Percentiles rank a stretch among this genome's conserved stretches.
Conservation (phyloP, 805 yeast genomes). For the Candida xyloterini region DNA sequence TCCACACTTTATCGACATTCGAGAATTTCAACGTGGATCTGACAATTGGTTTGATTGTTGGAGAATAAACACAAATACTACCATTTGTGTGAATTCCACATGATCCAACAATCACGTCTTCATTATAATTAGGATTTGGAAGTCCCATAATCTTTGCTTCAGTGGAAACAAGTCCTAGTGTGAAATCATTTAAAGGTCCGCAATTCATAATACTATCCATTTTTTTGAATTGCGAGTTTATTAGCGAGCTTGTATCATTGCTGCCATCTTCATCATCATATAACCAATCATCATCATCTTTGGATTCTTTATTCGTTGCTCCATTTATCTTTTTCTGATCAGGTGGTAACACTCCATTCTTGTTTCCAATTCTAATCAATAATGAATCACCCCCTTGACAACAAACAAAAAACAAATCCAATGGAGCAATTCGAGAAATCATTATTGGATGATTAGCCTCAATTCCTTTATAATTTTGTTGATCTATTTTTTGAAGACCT, state of each 20-base stretch:
- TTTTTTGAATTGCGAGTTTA: conserved; percentile 37
- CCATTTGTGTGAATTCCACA: conserved; percentile 61
- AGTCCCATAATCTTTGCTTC: conserved; percentile 57
- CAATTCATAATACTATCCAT: conserved; percentile 57
- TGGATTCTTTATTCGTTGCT: conserved; percentile 5
- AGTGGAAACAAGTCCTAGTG: conserved; percentile 58
- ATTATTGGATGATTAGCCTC: conserved; percentile 36
- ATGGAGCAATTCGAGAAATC: conserved; percentile 38
- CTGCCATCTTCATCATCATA: conserved; percentile 34
- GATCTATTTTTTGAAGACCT: conserved; percentile 20
- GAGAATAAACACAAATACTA: conserved; percentile 58
- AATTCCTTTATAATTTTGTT: conserved; percentile 22
- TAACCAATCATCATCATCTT: conserved; percentile 45
- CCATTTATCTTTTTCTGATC: conserved; percentile 4
- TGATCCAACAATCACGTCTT: conserved; percentile 64
- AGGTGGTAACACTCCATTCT: conserved; percentile 10
- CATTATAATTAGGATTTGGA: conserved; percentile 64
- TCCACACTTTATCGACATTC: conserved; percentile 75
- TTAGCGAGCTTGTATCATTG: conserved; percentile 13
- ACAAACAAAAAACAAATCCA: conserved; percentile 53
- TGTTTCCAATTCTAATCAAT: conserved; percentile 42
- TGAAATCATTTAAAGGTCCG: conserved; percentile 72
- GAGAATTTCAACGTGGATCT: conserved; percentile 68
- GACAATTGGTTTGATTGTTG: conserved; percentile 65
- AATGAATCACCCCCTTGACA: conserved; percentile 58